Evolutionary conservation across 2,329 filamentous ascomycete genomes (phyloP), one percentile per base, ranked within the genome.

Genomic region (Fusarium oxysporum): DNA sequence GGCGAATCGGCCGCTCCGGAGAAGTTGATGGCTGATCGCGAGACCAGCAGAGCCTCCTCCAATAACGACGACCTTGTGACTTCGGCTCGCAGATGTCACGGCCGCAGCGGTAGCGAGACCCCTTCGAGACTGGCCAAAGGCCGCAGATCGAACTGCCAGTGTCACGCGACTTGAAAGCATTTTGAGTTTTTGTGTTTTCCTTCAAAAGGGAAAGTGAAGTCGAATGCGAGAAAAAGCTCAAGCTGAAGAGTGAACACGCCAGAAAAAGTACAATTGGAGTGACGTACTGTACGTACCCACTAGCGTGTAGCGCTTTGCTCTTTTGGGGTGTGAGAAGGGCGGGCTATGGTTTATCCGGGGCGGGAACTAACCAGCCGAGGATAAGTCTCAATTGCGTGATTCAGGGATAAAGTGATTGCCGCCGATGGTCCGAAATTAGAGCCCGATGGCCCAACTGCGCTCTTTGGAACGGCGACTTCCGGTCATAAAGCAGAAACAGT

Each of bases 21-120:
- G 86, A 6, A 94, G 86, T 82, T 93, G 92, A 76, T 93, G 91
- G 75, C 89, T 90, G 76, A 92, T 87, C 3, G 88, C 82, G 21
- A 93, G 81, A 54, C 92, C 92, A 41, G 91, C 92, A 17, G 88
- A 85, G 37, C 92, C 92, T 58, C 88, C 91, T 55, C 92, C 92
- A 33, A 93, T 84, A 5, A 93, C 86, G 17, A 93, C 89, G 21
- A 93, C 85, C 76, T 87, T 90, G 84, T 93, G 91, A 71, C 57
- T 76, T n/a, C 71, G 56, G 19, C 63, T 77, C 21, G 79, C 75
- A 7, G 70, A 19, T 2, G 55, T 43, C 2, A 72, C 70, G 4
- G 70, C 54, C 3, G 71, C 71, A 14, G 63, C 71, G 33, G 71
- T 73, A 25, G 70, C 58, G 35, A 75, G 48, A 25, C 73, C 53